phyloP scores from a whole-genome alignment of 2,329 filamentous ascomycete genomes.

The Microdochium paspali region DNA sequence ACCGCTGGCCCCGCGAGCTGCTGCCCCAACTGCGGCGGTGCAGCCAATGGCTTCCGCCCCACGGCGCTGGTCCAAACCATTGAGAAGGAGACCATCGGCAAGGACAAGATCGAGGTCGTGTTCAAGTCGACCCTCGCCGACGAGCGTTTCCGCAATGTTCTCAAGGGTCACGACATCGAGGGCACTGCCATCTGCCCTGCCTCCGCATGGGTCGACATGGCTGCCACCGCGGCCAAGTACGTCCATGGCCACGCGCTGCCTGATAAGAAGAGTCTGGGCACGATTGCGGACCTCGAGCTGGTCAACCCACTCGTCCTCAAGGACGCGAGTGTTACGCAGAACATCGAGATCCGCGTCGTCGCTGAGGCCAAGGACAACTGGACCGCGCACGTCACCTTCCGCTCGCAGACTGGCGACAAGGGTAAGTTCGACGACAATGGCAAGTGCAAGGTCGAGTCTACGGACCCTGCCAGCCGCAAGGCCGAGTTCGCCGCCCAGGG shows the following conservation, averaged over 20 bases:
- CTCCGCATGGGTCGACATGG: slow-evolving; percentile 10
- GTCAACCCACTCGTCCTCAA: slow-evolving; percentile 5
- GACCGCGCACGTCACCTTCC: slow-evolving; percentile 1
- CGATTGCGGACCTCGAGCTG: slow-evolving; percentile 3
- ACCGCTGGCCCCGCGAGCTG: neutral
- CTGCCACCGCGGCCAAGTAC: slow-evolving; percentile 6
- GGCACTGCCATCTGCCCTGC: slow-evolving; percentile 6
- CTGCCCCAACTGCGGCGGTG: neutral
- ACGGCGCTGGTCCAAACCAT: slow-evolving; percentile 7
- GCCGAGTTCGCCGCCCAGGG: neutral
- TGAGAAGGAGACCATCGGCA: neutral
- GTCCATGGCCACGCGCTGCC: slow-evolving; percentile 1
- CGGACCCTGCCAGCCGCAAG: neutral
- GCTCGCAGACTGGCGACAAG: neutral
- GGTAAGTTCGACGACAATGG: slow-evolving; percentile 3
- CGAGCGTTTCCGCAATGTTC: slow-evolving; percentile 3
- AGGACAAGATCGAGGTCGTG: slow-evolving; percentile 4
- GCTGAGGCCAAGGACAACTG: slow-evolving; percentile 1
- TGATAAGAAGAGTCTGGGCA: neutral
- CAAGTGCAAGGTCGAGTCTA: slow-evolving; percentile 4
- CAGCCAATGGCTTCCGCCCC: slow-evolving; percentile 2
- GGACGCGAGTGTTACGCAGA: slow-evolving; percentile 1
- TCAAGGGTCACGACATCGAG: slow-evolving; percentile 6
- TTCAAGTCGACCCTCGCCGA: slow-evolving; percentile 6
- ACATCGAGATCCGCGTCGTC: slow-evolving; percentile 2